Evolutionary conservation across 805 yeast genomes (phyloP).

Genomic region (Ogataea methanolica): DNA sequence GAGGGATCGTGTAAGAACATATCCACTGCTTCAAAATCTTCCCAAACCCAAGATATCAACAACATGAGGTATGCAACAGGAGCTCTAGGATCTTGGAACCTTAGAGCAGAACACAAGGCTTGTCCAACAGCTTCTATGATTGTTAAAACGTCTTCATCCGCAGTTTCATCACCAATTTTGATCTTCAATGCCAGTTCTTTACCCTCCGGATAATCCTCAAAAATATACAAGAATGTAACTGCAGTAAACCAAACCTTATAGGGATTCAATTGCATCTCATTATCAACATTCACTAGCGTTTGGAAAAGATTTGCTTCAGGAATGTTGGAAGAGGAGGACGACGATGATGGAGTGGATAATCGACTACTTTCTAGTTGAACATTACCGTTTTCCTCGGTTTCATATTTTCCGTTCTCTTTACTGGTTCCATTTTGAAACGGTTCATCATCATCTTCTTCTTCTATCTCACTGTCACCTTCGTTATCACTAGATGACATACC

Average conservation of each 20-base stretch:
- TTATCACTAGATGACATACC: conserved; percentile 16
- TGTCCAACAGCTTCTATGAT: conserved; percentile 77
- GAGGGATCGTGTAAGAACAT: conserved; percentile 69
- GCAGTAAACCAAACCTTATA: conserved; percentile 84
- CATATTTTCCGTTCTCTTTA: background rate
- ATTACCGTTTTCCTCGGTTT: background rate
- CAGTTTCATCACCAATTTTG: conserved; percentile 52
- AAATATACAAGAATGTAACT: conserved; percentile 55
- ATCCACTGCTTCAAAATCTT: conserved; percentile 67
- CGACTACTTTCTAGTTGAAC: conserved; percentile 1
- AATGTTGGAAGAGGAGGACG: conserved; percentile 21
- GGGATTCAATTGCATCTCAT: conserved; percentile 71
- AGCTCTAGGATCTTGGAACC: conserved; percentile 63
- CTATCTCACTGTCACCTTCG: conserved; percentile 4
- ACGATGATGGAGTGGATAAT: conserved; percentile 3
- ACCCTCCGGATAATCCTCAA: conserved; percentile 50
- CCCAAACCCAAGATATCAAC: conserved; percentile 71
- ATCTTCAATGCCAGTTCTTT: conserved; percentile 45
- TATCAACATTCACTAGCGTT: conserved; percentile 71
- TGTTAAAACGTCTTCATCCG: conserved; percentile 65
- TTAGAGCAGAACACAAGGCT: conserved; percentile 59
- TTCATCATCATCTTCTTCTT: conserved; percentile 3
- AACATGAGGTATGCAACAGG: conserved; percentile 75
- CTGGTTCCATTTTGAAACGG: background rate
- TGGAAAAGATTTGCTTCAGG: conserved; percentile 61